Base-by-base conservation (phyloP, 2,329 filamentous ascomycete genomes). In the Spiromastix sp. region DNA sequence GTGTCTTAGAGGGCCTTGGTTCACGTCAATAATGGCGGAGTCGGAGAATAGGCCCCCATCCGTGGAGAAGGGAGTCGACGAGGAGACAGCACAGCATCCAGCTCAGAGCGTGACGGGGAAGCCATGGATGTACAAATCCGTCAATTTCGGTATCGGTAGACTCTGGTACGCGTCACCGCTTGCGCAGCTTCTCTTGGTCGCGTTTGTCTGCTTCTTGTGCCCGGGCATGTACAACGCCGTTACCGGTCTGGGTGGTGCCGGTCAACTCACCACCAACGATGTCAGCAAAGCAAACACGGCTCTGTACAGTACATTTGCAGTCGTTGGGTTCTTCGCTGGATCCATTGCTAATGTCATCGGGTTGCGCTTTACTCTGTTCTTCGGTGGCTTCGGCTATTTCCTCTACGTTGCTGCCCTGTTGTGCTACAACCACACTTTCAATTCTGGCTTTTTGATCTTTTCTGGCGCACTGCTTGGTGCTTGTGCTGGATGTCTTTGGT, bases 91-190 rank as follows among this genome's bases (percentile, higher is more conserved):
- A 32, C 42, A 41, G 9, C 35, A 42, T 18, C 45, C 49, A 32
- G 36, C 42, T 26, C 18, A 41, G n/a, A 40, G 47, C 31, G 40
- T 47, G 13, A 17, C 30, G 15, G 61, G 60, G 2, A 58, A 54
- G 31, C 45, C 59, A 43, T 85, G 80, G 80, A 79, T 77, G 61
- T 85, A 86, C 67, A 76, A 71, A 50, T 64, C 68, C 32, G 51
- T 74, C 49, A 70, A 64, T 38, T 40, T 85, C 38, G 68, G 70
- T 12, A 59, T 60, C 39, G 68, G 70, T 44, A 41, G 80, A 5
- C 67, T 68, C 3, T 84, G 77, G 70, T 86, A 81, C 55, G 82
- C 82, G 15, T 84, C 81, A 38, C 82, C 82, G 9, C 73, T 77
- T 50, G 59, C 77, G 31, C 82, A 87, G 60, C 68, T 87, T 22